Evolutionary conservation across 768 basidiomycete species (phyloP).

Genomic region (Polyporus arcularius): DNA sequence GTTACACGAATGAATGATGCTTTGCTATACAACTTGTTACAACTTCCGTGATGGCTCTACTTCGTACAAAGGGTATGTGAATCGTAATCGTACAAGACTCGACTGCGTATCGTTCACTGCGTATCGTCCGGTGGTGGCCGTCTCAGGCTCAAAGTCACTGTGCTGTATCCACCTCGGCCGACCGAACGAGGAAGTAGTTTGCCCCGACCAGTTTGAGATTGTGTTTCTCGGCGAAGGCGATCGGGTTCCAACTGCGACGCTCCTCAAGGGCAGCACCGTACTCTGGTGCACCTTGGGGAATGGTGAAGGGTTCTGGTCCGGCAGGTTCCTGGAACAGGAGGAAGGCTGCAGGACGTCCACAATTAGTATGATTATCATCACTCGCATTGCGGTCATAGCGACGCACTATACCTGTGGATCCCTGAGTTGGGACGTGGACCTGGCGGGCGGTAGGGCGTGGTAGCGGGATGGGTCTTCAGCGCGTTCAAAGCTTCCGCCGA

Average conservation of each 20-base stretch:
- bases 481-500: constrained; percentile 38
- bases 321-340: constrained; percentile 62
- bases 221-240: constrained; percentile 51
- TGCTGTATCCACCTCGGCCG: constrained; percentile 6
- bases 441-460: constrained; percentile 59
- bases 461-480: constrained; percentile 45
- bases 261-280: constrained; percentile 44
- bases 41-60: background rate
- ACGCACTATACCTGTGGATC: constrained; percentile 58
- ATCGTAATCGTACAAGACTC: background rate
- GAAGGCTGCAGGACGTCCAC: constrained; percentile 40
- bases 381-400: background rate
- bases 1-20: constrained; percentile 26
- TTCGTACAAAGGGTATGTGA: no score
- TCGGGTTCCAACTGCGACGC: constrained; percentile 56
- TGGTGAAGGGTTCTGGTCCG: constrained; percentile 31
- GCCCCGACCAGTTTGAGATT: constrained; percentile 59
- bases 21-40: constrained; percentile 2
- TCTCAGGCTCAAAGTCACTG: background rate
- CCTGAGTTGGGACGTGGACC: constrained; percentile 56
- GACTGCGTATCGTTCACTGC: background rate
- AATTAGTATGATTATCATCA: background rate
- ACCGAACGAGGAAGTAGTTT: constrained; percentile 46
- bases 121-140: background rate
- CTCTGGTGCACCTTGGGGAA: constrained; percentile 50